A percentile compares a stretch with the other conserved stretches of the same genome.
phyloP scores from a whole-genome alignment of 345 rosid species.

The Citrus hindsii region DNA sequence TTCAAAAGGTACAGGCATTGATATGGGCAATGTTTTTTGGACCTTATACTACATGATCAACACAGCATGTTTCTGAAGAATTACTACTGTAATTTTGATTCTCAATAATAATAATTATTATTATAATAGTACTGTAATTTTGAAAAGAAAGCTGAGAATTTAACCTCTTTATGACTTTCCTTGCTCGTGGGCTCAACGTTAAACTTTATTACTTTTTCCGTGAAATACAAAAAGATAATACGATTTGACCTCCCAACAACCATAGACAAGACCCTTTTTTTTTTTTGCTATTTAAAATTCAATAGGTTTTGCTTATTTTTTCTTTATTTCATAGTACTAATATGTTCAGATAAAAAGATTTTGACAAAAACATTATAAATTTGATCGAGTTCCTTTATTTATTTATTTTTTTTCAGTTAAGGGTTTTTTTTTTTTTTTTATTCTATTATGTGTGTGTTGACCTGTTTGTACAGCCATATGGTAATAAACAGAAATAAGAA shows the following conservation, averaged over 20 bases:
- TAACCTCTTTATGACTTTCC: not conserved
- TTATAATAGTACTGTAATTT: too few relatives aligned
- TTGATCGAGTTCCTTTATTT: too few relatives aligned
- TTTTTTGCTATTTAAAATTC: not conserved
- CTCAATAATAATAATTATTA: too few relatives aligned
- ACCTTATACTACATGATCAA: not conserved
- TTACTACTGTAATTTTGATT: not conserved
- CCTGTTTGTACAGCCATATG: not conserved
- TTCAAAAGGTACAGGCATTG: not conserved
- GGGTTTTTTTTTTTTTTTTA: not conserved
- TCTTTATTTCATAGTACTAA: too few relatives aligned
- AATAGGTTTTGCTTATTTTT: not conserved
- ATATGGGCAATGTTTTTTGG: not conserved
- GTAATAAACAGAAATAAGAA: not conserved
- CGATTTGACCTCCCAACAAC: slow-evolving; percentile 20
- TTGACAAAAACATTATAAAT: too few relatives aligned
- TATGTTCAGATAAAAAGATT: too few relatives aligned
- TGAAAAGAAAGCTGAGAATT: not conserved
- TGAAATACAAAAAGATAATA: not conserved
- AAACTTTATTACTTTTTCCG: not conserved
- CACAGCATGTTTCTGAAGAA: not conserved
- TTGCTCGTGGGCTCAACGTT: not conserved
- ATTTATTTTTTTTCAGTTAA: too few relatives aligned
- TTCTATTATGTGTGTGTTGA: not conserved
- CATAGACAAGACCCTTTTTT: not conserved